These are phyloP conservation scores for Emmonsiellopsis sp. DNA, from an alignment of 2,329 filamentous ascomycete species.

Conservation along the genomic window DNA sequence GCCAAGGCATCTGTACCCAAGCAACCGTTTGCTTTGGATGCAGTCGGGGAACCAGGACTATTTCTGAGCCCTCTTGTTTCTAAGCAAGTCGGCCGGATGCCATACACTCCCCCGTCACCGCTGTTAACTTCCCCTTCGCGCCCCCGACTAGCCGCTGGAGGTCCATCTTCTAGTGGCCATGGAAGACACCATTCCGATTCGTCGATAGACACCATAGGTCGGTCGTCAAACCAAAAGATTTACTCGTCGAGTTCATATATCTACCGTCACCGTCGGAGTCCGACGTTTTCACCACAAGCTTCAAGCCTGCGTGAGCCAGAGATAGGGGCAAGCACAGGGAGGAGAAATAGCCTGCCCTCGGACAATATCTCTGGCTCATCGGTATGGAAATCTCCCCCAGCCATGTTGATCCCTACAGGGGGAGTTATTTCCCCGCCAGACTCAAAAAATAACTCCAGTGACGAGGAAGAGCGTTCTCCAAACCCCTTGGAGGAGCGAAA, in stretches of 20 bases:
- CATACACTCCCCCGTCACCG: slow-evolving; percentile 44
- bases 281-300: slow-evolving; percentile 37
- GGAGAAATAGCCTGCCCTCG: slow-evolving; percentile 4
- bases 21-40: background rate
- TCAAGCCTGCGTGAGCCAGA: slow-evolving; percentile 22
- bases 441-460: slow-evolving; percentile 69
- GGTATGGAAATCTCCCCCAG: slow-evolving; percentile 74
- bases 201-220: slow-evolving; percentile 3
- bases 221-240: slow-evolving; percentile 42
- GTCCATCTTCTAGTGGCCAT: slow-evolving; percentile 7
- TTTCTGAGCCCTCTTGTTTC: slow-evolving; percentile 4
- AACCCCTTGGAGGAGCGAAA: slow-evolving; percentile 35
- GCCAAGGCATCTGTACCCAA: background rate
- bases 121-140: slow-evolving; percentile 46
- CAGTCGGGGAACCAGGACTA: background rate
- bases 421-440: slow-evolving; percentile 89
- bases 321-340: slow-evolving; percentile 1
- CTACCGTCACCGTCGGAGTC: slow-evolving; percentile 52
- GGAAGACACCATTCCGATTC: slow-evolving; percentile 12
- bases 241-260: slow-evolving; percentile 53
- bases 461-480: slow-evolving; percentile 58
- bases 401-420: slow-evolving; percentile 67
- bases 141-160: slow-evolving; percentile 44
- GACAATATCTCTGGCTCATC: slow-evolving; percentile 8
- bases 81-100: slow-evolving; percentile 35